Percentiles rank a stretch among this genome's conserved stretches.
Evolutionary conservation across 345 rosid species (phyloP).

Genomic region (Rhodomyrtus tomentosa): DNA sequence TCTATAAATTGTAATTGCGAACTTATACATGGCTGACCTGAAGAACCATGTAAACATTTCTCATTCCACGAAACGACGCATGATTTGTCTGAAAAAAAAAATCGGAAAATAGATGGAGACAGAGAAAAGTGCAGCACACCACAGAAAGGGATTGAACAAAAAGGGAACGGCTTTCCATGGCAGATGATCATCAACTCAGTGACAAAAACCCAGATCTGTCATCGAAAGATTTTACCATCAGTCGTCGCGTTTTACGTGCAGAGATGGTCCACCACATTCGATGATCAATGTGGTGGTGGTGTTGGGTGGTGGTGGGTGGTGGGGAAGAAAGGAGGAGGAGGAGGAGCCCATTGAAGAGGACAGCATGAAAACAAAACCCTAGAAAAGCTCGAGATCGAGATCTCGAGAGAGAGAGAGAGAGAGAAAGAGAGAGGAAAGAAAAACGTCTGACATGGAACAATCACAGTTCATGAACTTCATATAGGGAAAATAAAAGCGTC

Average conservation of each 20-base stretch:
- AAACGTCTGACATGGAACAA: slow-evolving; percentile 6
- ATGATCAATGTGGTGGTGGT: too few species aligned
- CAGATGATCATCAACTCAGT: neutral
- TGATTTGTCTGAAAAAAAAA: neutral
- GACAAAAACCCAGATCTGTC: slow-evolving; percentile 2
- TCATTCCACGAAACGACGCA: neutral
- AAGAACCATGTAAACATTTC: neutral
- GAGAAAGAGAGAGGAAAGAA: neutral
- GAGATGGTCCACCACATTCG: neutral
- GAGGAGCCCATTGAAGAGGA: neutral
- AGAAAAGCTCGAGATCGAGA: neutral
- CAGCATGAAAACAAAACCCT: slow-evolving; percentile 7
- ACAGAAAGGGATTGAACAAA: slow-evolving; percentile 6
- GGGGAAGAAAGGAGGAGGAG: neutral
- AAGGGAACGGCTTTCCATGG: neutral
- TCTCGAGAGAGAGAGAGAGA: neutral
- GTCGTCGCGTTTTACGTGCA: neutral
- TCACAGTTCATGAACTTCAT: neutral
- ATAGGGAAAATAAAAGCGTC: neutral
- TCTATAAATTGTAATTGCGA: neutral
- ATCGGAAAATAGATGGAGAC: neutral
- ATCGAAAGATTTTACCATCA: neutral
- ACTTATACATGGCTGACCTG: neutral
- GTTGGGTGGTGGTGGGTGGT: neutral
- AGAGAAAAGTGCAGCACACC: neutral